A percentile compares a stretch with the other conserved stretches of the same genome.
phyloP scores from a whole-genome alignment of 257 asterid species.

The Solanum corneliomulleri region DNA sequence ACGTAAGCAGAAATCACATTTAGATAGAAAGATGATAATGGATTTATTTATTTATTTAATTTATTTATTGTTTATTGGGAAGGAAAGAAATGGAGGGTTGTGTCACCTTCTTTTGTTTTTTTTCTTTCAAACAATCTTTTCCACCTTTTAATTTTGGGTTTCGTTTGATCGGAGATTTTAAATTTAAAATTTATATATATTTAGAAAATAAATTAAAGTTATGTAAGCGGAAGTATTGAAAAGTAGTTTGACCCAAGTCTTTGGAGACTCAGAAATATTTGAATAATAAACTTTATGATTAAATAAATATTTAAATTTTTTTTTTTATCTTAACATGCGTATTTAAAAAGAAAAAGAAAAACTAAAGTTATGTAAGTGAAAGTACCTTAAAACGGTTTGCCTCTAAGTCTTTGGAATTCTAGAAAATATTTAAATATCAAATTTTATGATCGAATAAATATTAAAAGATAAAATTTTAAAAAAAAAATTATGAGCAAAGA shows the following conservation, averaged over 20 bases:
- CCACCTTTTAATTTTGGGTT: not conserved
- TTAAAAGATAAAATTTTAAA: not conserved
- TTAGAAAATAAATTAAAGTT: no score
- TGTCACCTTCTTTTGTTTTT: not conserved
- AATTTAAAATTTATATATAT: no score
- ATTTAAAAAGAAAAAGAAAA: no score
- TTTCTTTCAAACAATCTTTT: no score
- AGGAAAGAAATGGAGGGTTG: not conserved
- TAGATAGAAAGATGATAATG: constrained; percentile 51
- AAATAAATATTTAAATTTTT: no score
- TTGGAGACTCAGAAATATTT: not conserved
- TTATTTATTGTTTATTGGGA: not conserved
- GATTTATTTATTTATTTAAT: not conserved
- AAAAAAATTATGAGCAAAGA: no score
- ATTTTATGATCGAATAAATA: not conserved
- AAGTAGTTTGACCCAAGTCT: no score
- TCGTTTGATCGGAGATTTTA: no score
- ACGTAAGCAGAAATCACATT: constrained; percentile 36
- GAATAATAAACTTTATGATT: not conserved
- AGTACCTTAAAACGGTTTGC: not conserved
- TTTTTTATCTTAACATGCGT: not conserved
- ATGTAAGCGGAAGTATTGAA: not conserved
- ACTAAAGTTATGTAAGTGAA: not conserved
- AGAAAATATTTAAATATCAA: not conserved
- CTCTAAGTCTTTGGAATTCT: not conserved